Evolutionary conservation across 2,329 filamentous ascomycete species (phyloP).

Genomic region (Verticillium longisporum): DNA sequence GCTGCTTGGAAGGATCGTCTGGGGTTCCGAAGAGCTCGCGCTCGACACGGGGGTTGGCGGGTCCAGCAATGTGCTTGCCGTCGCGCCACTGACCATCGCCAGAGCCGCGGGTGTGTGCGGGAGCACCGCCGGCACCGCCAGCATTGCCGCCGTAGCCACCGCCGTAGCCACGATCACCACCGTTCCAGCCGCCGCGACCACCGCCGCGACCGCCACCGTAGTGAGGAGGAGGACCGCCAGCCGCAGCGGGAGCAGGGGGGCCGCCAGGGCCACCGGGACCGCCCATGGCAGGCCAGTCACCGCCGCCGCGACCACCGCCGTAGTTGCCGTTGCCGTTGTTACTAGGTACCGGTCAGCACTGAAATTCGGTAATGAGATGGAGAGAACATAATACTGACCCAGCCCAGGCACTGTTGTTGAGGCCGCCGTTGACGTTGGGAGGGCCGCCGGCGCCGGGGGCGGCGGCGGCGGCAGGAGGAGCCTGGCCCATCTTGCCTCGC

Average conservation of each 20-base stretch:
- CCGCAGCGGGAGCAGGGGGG: constrained; percentile 13
- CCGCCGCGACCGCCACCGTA: constrained; percentile 25
- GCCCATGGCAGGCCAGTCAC: constrained; percentile 12
- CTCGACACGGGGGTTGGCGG: constrained; percentile 81
- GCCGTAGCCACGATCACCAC: constrained; percentile 15
- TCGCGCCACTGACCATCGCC: constrained; percentile 96
- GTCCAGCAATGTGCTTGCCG: constrained; percentile 91
- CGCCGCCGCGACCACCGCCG: constrained; percentile 11
- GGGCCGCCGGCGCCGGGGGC: constrained; percentile 33
- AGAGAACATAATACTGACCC: constrained; percentile 27
- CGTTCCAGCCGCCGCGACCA: constrained; percentile 28
- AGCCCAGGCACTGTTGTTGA: constrained; percentile 49
- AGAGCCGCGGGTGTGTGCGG: constrained; percentile 64
- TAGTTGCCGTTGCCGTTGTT: constrained; percentile 11
- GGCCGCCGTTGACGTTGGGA: constrained; percentile 24
- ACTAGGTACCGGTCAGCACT: background rate
- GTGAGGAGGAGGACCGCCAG: constrained; percentile 13
- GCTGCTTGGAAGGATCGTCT: constrained; percentile 91
- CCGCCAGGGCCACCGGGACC: constrained; percentile 18
- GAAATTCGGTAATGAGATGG: background rate
- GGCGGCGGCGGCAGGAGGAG: constrained; percentile 15
- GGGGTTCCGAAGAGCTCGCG: constrained; percentile 88
- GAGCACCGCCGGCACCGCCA: constrained; percentile 42
- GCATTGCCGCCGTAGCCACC: constrained; percentile 33
- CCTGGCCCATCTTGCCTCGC: constrained; percentile 48